phyloP scores from a whole-genome alignment of 140 eudicot species.

The Flaveria floridana region DNA sequence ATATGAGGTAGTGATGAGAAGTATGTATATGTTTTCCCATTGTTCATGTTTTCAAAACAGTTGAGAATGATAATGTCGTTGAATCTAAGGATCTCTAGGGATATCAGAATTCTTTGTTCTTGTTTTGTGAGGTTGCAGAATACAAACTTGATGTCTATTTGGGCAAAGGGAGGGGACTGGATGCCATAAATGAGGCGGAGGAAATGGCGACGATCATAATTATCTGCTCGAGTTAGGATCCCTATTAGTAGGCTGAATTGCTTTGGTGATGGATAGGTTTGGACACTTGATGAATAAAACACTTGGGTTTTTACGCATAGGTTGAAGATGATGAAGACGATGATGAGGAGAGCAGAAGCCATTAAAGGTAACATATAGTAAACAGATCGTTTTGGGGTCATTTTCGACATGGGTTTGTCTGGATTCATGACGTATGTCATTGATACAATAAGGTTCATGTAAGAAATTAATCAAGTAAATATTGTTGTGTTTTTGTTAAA shows the following conservation, averaged over 20 bases:
- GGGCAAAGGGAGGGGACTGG: slow-evolving; percentile 54
- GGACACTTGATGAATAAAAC: slow-evolving; percentile 23
- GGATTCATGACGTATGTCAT: slow-evolving; percentile 21
- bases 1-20: slow-evolving; percentile 68
- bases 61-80: slow-evolving; percentile 69
- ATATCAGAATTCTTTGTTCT: slow-evolving; percentile 52
- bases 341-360: slow-evolving; percentile 35
- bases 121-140: slow-evolving; percentile 75
- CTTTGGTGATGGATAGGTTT: slow-evolving; percentile 30
- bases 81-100: slow-evolving; percentile 64
- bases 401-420: slow-evolving; percentile 26
- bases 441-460: slow-evolving; percentile 28
- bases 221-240: slow-evolving; percentile 61
- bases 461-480: slow-evolving; percentile 14
- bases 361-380: slow-evolving; percentile 40
- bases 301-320: slow-evolving; percentile 37
- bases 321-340: slow-evolving; percentile 51
- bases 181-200: slow-evolving; percentile 76
- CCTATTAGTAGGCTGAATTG: slow-evolving; percentile 65
- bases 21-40: slow-evolving; percentile 67
- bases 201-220: slow-evolving; percentile 64
- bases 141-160: slow-evolving; percentile 60
- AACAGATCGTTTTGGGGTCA: slow-evolving; percentile 35
- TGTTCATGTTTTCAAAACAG: slow-evolving; percentile 75
- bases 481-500: slow-evolving; percentile 3